Base-by-base conservation (phyloP, 257 asterid species). In the Verbascum thapsus region DNA sequence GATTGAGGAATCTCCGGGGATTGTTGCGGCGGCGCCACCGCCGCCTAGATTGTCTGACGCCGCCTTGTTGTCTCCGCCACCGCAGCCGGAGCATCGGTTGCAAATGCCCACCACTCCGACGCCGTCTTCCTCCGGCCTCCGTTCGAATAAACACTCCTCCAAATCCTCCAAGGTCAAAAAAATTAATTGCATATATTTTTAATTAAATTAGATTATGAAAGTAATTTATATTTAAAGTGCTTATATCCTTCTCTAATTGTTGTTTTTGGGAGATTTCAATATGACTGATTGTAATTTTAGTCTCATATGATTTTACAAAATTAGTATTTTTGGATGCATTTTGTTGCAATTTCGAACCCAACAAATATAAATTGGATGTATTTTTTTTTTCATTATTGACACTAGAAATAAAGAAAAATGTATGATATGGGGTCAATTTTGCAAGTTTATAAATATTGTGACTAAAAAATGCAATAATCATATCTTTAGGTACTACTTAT, bases 71-170 rank as follows among this genome's bases (percentile, higher is more conserved):
- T 68, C 90, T 11, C 74, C 75, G 44, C 44, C 72, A 8, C 22
- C 74, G 40, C n/a, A n/a, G n/a, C n/a, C n/a, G n/a, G n/a, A 57
- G 37, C 70, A 70, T 60, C 67, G 26, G 44, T 66, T 73, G 56
- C 52, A 53, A 67, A 81, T 78, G 90, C 87, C 90, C 11, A 76
- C 81, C 20, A 86, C 88, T 7, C 91, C 94, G 23, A 76, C 84
- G 68, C 87, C 95, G 43, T 84, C 98, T 15, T 88, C 96, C 57
- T 84, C 90, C 60, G 88, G 86, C 66, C 89, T 83, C 71, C 86
- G 65, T 5, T 65, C 71, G 74, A 82, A 88, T 1, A 83, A 68
- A 39, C 74, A 70, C 44, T 75, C 81, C 58, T 75, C 83, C 65
- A 75, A 72, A 78, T 81, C 91, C 43, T 56, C 73, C 13, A 76